Evolutionary conservation across 495 filamentous ascomycete genomes (phyloP), one percentile per base, ranked within the genome.

Genomic region (Penicillium odoratum): DNA sequence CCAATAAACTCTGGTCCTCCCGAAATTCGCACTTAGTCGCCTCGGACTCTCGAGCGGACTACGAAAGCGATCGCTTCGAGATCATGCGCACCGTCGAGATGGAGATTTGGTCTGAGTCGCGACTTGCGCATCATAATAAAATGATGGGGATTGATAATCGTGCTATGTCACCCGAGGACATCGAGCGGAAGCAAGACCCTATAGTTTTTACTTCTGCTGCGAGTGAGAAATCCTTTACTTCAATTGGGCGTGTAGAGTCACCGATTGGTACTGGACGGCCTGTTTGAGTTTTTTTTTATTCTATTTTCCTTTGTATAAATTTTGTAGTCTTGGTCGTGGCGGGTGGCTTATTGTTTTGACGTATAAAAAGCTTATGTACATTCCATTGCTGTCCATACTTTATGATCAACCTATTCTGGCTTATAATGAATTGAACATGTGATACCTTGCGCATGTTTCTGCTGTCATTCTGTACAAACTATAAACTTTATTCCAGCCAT

Each of bases 71-170:
- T 46, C 56, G 53, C 1, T 64, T 62, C 42, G 68, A 59, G 28
- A 68, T 70, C 28, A 64, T 66, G 61, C 63, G 68, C 33, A 68
- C 67, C 6, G 69, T 76, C 3, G 73, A 76, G 50, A 68, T 76
- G 66, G 69, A 74, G 48, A 72, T 59, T 2, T 71, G 67, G 64
- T 53, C 59, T 6, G 71, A 74, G 40, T 54, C 64, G 1, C 51
- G 64, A 31, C 49, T 56, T n/a, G 53, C 51, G 4, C 60, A 57
- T 31, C 52, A 69, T 34, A 48, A 56, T 7, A 26, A 45, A 3
- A 58, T 9, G n/a, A n/a, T 31, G 13, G 48, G 56, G 38, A 55
- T 66, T 25, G 50, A 60, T 29, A 48, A 43, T 15, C 68, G 66
- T 2, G 54, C 61, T 30, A 21, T 56, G 25, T 65, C 65, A 7